phyloP scores from a whole-genome alignment of 768 basidiomycete species.

The Leccinum barrowsii region DNA sequence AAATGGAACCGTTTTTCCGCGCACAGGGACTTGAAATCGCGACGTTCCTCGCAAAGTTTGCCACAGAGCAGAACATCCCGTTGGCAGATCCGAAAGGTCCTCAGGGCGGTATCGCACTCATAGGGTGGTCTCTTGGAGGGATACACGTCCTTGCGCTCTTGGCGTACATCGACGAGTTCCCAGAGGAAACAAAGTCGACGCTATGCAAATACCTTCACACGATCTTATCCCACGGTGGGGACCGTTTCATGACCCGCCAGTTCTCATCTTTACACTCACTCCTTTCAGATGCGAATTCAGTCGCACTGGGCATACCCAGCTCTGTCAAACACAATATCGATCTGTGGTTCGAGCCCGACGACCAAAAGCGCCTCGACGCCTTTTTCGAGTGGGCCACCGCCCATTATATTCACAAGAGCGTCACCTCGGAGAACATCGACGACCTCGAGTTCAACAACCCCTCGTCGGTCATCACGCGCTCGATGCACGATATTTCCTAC shows the following conservation, averaged over 20 bases:
- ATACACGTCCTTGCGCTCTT: conserved; percentile 10
- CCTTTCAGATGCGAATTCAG: conserved; percentile 3
- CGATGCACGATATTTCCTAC: conserved; percentile 12
- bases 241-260: too few species aligned
- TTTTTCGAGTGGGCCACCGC: conserved; percentile 17
- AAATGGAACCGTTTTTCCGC: conserved; percentile 13
- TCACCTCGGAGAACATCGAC: conserved; percentile 13
- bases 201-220: conserved; percentile 21
- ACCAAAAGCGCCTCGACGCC: conserved; percentile 9
- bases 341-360: conserved; percentile 1
- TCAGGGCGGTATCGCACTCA: conserved; percentile 13
- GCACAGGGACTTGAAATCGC: conserved; percentile 19
- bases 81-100: neutral
- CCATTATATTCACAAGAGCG: conserved; percentile 15
- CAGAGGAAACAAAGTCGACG: conserved; percentile 2
- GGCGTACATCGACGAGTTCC: conserved; percentile 14
- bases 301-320: conserved; percentile 11
- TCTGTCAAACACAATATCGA: neutral
- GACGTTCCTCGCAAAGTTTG: conserved; percentile 16
- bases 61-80: conserved; percentile 15
- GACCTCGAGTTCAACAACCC: conserved; percentile 16
- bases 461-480: conserved; percentile 3
- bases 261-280: neutral
- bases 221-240: conserved; percentile 16
- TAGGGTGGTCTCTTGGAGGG: conserved; percentile 21